These are phyloP conservation scores for Nakazawaea wickerhamii DNA, from an alignment of 805 yeast species.

Conservation along the genomic window DNA sequence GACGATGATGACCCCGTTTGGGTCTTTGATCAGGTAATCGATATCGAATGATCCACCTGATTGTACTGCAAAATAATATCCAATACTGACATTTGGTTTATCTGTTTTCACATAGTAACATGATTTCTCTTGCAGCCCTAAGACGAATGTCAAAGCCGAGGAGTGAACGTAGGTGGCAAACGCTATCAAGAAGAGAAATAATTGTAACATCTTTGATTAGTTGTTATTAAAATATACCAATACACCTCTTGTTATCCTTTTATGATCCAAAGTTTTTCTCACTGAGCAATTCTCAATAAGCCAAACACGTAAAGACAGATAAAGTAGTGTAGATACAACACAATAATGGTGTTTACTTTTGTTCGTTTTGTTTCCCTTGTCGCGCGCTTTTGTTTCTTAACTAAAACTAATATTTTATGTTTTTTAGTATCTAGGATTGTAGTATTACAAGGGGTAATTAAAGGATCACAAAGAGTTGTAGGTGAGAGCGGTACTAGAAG, in stretches of 20 bases:
- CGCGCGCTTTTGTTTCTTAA: background rate
- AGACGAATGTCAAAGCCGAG: constrained; percentile 64
- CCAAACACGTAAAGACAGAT: background rate
- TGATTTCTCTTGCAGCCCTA: constrained; percentile 68
- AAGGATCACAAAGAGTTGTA: background rate
- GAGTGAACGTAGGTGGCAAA: constrained; percentile 28
- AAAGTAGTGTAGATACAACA: background rate
- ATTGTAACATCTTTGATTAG: background rate
- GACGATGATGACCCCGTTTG: constrained; percentile 48
- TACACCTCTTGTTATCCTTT: background rate
- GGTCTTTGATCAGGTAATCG: constrained; percentile 60
- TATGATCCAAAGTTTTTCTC: background rate
- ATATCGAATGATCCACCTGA: constrained; percentile 77
- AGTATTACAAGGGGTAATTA: background rate
- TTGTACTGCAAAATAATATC: constrained; percentile 80
- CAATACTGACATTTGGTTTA: constrained; percentile 52
- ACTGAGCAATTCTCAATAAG: background rate
- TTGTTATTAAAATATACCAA: background rate
- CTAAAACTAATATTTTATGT: background rate
- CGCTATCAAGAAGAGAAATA: background rate
- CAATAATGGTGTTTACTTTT: background rate
- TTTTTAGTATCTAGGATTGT: background rate
- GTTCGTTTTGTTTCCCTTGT: background rate
- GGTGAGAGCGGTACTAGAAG: too few species aligned
- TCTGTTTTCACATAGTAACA: constrained; percentile 71